These are phyloP conservation scores for Tetrapisispora nanseiensis DNA, from an alignment of 805 yeast species.

Conservation along the genomic window DNA sequence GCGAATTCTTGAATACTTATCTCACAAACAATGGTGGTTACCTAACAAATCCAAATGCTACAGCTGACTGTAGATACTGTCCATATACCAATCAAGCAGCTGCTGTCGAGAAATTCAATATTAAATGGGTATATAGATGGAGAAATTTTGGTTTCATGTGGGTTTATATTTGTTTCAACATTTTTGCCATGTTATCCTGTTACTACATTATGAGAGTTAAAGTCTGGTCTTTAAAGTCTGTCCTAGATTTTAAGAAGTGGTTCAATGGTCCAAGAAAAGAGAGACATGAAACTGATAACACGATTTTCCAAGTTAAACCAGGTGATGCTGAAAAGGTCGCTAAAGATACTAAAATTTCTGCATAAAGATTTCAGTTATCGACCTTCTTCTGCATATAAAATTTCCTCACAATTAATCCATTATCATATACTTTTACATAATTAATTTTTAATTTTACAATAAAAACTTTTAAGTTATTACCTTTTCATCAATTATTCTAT, in stretches of 20 bases:
- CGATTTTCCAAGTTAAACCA: conserved; percentile 33
- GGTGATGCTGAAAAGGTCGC: conserved; percentile 32
- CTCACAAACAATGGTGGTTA: conserved; percentile 36
- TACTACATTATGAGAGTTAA: conserved; percentile 33
- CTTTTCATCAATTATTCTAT: no score
- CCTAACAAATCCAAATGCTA: conserved; percentile 34
- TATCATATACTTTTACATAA: no score
- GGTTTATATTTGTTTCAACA: conserved; percentile 35
- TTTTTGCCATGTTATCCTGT: conserved; percentile 31
- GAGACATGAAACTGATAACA: conserved; percentile 39
- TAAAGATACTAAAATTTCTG: neutral
- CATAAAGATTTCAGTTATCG: neutral
- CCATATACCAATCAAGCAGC: conserved; percentile 45
- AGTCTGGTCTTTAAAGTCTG: conserved; percentile 28
- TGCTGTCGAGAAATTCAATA: conserved; percentile 39
- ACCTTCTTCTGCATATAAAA: neutral
- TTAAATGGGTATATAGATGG: conserved; percentile 45
- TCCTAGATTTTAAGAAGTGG: conserved; percentile 33
- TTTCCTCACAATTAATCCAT: no score
- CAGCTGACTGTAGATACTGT: conserved; percentile 55
- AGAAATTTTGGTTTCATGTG: conserved; percentile 53
- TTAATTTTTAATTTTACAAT: neutral
- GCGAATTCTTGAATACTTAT: conserved; percentile 32
- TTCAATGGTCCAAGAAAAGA: conserved; percentile 35
- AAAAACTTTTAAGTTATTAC: no score